phyloP scores from a whole-genome alignment of 345 rosid species.

The Rhodomyrtus tomentosa region DNA sequence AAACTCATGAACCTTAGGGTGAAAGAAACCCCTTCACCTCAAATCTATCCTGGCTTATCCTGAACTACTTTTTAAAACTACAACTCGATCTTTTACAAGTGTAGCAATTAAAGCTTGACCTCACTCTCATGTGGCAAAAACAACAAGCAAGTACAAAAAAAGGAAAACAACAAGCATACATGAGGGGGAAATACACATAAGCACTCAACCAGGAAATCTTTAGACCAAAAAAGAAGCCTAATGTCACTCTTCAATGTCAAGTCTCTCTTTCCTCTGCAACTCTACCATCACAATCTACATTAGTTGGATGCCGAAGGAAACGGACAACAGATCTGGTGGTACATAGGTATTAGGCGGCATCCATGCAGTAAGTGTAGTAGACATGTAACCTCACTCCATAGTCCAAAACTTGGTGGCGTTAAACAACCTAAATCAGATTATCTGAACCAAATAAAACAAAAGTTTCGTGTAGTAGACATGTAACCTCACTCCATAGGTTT shows the following conservation, averaged over 20 bases:
- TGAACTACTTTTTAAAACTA: neutral
- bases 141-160: neutral
- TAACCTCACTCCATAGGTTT: too few species aligned
- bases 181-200: neutral
- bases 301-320: neutral
- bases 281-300: neutral
- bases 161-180: neutral
- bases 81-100: neutral
- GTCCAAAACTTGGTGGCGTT: neutral
- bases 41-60: neutral
- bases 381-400: neutral
- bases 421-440: neutral
- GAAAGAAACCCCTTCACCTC: neutral
- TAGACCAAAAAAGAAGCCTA: neutral
- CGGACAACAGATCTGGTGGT: neutral
- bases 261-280: neutral
- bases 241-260: neutral
- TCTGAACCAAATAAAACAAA: neutral
- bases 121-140: neutral
- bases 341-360: conserved; percentile 5
- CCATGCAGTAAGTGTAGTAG: neutral
- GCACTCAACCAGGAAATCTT: neutral
- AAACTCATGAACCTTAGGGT: neutral
- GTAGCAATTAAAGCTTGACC: neutral
- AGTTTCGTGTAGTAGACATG: neutral